These are phyloP conservation scores for Desmodesmus armatus DNA, from an alignment of 139 green algal genomes.

Conservation along the genomic window DNA sequence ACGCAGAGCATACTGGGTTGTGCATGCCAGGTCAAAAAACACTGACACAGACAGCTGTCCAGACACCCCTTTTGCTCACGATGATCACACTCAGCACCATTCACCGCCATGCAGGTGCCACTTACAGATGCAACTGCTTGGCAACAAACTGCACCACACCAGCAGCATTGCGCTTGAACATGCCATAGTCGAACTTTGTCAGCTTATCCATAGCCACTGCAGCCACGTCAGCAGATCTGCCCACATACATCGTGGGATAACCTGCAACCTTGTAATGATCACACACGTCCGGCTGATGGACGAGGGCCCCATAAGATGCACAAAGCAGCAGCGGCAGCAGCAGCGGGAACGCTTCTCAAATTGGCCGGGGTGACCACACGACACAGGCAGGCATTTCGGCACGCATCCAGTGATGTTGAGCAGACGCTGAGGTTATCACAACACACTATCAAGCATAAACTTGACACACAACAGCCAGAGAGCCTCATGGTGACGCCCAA, in stretches of 20 bases:
- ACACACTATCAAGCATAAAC: background rate
- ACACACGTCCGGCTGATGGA: constrained; percentile 40
- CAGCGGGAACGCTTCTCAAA: background rate
- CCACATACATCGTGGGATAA: constrained; percentile 58
- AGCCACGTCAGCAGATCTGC: background rate
- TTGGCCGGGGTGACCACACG: background rate
- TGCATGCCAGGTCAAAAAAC: background rate
- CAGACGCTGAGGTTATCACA: background rate
- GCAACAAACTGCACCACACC: constrained; percentile 12
- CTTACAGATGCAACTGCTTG: constrained; percentile 10
- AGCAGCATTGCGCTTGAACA: constrained; percentile 18
- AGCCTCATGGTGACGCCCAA: background rate
- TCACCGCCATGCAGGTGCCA: background rate
- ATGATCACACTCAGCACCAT: too few relatives aligned
- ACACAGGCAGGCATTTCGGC: background rate
- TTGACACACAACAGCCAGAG: background rate
- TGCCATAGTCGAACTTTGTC: constrained; percentile 47
- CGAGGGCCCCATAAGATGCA: background rate
- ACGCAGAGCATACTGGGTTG: background rate
- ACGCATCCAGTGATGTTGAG: background rate
- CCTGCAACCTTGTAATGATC: constrained; percentile 47
- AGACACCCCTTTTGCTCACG: too few relatives aligned
- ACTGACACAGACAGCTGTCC: background rate
- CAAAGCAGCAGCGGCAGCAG: constrained; percentile 9
- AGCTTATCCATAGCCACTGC: background rate